Percentiles rank a stretch among this genome's conserved stretches.
These are phyloP conservation scores for Rhododendron vialii DNA, from an alignment of 148 eudicot species.

Conservation along the genomic window DNA sequence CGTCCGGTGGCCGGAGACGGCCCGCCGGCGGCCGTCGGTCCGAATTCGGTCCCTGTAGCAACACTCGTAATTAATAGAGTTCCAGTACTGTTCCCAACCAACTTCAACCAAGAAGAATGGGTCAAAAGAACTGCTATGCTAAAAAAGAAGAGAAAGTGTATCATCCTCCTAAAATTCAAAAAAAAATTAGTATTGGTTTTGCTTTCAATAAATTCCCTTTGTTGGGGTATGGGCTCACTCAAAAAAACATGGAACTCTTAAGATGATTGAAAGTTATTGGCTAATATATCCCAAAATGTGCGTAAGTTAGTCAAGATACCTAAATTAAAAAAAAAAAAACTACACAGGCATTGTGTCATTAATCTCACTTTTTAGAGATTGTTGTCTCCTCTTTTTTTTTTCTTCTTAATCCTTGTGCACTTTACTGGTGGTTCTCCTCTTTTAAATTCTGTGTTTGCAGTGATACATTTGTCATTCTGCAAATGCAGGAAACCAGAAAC, in stretches of 20 bases:
- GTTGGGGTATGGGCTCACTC: not conserved
- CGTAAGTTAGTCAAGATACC: no score
- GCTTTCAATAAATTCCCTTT: not conserved
- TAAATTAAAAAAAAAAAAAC: no score
- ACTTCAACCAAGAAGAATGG: slow-evolving; percentile 1
- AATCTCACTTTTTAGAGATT: not conserved
- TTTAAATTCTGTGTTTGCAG: not conserved
- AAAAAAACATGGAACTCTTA: not conserved
- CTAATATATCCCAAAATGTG: not conserved
- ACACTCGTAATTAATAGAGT: not conserved
- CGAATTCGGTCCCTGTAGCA: no score
- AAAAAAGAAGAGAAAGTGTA: not conserved
- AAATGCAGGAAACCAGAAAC: slow-evolving; percentile 19
- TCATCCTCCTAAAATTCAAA: not conserved
- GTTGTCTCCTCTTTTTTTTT: no score
- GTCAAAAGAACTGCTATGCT: not conserved
- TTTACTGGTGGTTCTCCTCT: not conserved
- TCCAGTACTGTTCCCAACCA: not conserved
- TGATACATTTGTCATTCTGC: not conserved
- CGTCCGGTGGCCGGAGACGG: no score
- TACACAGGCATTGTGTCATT: not conserved
- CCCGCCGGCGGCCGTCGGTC: no score
- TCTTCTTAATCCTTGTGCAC: not conserved
- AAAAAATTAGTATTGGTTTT: not conserved
- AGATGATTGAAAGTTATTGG: not conserved